These are phyloP conservation scores for Trifolium fragiferum DNA, from an alignment of 306 rosid genomes.

Conservation along the genomic window DNA sequence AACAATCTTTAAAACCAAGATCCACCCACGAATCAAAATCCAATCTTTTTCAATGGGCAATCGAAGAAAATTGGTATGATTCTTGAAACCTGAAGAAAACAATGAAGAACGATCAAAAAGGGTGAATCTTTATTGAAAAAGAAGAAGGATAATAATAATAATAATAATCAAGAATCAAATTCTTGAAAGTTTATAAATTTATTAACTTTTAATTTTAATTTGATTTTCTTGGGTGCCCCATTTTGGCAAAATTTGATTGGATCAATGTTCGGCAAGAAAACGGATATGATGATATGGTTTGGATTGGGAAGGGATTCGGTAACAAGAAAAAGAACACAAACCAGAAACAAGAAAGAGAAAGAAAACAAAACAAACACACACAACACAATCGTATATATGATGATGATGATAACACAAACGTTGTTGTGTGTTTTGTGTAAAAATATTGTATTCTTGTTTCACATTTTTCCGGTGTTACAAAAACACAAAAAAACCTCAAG, in stretches of 20 bases:
- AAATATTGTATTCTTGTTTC: slow-evolving; percentile 16
- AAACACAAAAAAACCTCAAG: slow-evolving; percentile 30
- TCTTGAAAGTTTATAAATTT: slow-evolving; percentile 20
- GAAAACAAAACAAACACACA: slow-evolving; percentile 21
- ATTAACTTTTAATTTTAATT: background rate
- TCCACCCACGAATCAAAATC: slow-evolving; percentile 50
- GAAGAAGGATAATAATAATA: background rate
- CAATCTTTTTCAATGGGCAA: slow-evolving; percentile 37
- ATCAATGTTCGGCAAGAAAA: slow-evolving; percentile 34
- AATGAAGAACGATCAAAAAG: slow-evolving; percentile 20
- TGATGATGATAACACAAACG: slow-evolving; percentile 17
- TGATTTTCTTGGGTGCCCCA: background rate
- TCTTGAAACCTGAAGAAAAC: slow-evolving; percentile 33
- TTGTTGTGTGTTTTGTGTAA: background rate
- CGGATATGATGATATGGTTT: background rate
- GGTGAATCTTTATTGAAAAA: slow-evolving; percentile 2
- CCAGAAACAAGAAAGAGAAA: background rate
- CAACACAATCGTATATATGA: background rate
- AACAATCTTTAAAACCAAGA: slow-evolving; percentile 1
- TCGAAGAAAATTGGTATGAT: background rate
- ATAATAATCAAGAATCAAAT: slow-evolving; percentile 35
- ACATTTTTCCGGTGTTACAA: slow-evolving; percentile 30
- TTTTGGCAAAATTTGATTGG: slow-evolving; percentile 33
- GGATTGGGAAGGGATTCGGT: slow-evolving; percentile 3
- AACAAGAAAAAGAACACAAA: slow-evolving; percentile 1